Percentiles rank a stretch among this genome's conserved stretches.
These are phyloP conservation scores for Poa annua DNA, from an alignment of 176 grass and related monocot species.

Conservation along the genomic window DNA sequence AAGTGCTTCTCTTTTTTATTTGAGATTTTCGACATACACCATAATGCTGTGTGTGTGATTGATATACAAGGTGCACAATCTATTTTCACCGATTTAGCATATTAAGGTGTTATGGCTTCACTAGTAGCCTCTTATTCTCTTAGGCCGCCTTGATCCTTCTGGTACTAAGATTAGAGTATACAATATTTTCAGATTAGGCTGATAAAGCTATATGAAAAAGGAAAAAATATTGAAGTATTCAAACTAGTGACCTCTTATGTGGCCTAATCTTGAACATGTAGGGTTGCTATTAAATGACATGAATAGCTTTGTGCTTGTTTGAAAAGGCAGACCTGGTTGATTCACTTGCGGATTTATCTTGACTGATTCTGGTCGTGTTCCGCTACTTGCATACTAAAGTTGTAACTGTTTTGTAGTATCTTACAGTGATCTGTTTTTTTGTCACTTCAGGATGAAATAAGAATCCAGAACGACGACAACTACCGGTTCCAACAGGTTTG, in stretches of 20 bases:
- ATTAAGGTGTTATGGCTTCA: conserved; percentile 27
- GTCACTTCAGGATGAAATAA: conserved; percentile 84
- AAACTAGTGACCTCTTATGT: conserved; percentile 2
- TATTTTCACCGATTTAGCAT: not conserved
- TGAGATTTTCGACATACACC: conserved; percentile 1
- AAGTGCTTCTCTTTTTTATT: conserved; percentile 23
- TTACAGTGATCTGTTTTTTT: conserved; percentile 38
- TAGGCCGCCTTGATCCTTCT: conserved; percentile 7
- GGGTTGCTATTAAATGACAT: conserved; percentile 24
- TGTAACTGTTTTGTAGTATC: conserved; percentile 10
- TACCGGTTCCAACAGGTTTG: conserved; percentile 85
- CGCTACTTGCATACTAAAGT: not conserved
- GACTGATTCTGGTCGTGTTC: not conserved
- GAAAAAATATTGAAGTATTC: conserved; percentile 15
- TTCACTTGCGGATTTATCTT: conserved; percentile 6
- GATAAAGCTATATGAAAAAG: conserved; percentile 3
- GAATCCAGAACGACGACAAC: conserved; percentile 77
- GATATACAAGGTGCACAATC: conserved; percentile 25
- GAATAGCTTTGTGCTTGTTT: conserved; percentile 5
- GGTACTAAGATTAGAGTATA: not conserved
- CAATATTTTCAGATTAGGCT: not conserved
- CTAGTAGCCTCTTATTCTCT: conserved; percentile 6
- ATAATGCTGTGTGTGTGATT: not conserved
- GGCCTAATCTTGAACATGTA: conserved; percentile 9
- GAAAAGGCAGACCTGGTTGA: not conserved